These are phyloP conservation scores for Aspergillus phoenicis DNA, from an alignment of 2,329 filamentous ascomycete genomes.

Conservation along the genomic window DNA sequence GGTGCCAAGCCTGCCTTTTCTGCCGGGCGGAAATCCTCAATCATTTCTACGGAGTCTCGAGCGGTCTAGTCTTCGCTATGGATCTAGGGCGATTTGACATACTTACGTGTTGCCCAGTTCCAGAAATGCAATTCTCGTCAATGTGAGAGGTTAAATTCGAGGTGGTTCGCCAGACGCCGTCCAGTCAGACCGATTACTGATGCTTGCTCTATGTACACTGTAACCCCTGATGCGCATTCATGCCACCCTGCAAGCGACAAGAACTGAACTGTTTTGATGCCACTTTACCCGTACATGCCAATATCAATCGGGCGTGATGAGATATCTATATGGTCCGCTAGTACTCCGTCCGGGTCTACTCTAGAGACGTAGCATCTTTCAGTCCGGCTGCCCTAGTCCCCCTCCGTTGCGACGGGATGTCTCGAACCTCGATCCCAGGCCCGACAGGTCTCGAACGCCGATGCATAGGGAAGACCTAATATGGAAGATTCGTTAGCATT, in stretches of 20 bases:
- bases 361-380: constrained; percentile 68
- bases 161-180: constrained; percentile 35
- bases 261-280: neutral
- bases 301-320: constrained; percentile 6
- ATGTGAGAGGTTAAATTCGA: constrained; percentile 8
- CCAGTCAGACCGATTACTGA: constrained; percentile 26
- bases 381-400: constrained; percentile 58
- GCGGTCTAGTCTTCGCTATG: no score
- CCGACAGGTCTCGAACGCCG: constrained; percentile 70
- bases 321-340: constrained; percentile 10
- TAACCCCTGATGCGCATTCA: constrained; percentile 8
- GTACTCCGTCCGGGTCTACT: constrained; percentile 49
- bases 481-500: neutral
- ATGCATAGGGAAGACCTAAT: constrained; percentile 61
- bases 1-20: constrained; percentile 34
- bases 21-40: constrained; percentile 36
- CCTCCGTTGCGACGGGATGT: constrained; percentile 61
- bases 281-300: neutral
- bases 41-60: constrained; percentile 5
- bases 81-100: no score
- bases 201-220: constrained; percentile 40
- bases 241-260: neutral
- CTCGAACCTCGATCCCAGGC: constrained; percentile 78
- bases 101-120: no score
- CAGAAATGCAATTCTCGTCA: no score